Base-by-base conservation (phyloP, 805 yeast genomes). In the Hanseniaspora opuntiae region DNA sequence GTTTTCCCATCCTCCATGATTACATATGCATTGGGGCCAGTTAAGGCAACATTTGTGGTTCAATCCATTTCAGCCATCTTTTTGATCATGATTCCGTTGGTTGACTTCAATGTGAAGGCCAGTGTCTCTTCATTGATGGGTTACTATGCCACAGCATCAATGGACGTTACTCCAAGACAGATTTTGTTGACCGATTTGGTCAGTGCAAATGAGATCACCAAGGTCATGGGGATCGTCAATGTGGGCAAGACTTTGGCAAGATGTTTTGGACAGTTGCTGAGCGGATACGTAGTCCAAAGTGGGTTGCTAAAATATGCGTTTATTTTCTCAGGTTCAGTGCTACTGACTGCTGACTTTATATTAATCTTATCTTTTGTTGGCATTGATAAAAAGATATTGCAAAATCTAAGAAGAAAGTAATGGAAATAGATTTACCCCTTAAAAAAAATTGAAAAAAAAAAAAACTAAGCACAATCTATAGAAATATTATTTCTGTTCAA, bases 141-240 rank as follows among this genome's bases (percentile, higher is more conserved):
- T 25, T 78, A 85, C 58, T 80, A 79, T 56, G 68, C 81, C 2
- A 77, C 86, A 0, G 72, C 81, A 2, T 78, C 89, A 1, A 86
- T 88, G 89, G 97, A 88, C 63, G 95, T 87, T 30, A 93, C 87
- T 3, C 96, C 96, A 7, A 76, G 97, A 50, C 96, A 87, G 66
- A 77, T 87, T 9, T 71, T 88, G 40, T 67, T 88, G 48, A 81
- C 94, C 0, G 74, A 84, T 2, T 70, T 86, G 20, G 78, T 88
- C 39, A 72, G 74, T 16, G 74, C 75, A 12, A 65, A 71, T 11
- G 93, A 86, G 47, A 69, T 89, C 47, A 80, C 95, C 2, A 76
- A 73, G 59, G 88, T 84, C 1, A 74, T 88, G 79, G 96, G 96
- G 1, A 71, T 84, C 1, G 95, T 88, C 10, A 88, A 87, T 62